Base-by-base conservation (phyloP, 1,139 yeast genomes). In the Kazachstania sp. region DNA sequence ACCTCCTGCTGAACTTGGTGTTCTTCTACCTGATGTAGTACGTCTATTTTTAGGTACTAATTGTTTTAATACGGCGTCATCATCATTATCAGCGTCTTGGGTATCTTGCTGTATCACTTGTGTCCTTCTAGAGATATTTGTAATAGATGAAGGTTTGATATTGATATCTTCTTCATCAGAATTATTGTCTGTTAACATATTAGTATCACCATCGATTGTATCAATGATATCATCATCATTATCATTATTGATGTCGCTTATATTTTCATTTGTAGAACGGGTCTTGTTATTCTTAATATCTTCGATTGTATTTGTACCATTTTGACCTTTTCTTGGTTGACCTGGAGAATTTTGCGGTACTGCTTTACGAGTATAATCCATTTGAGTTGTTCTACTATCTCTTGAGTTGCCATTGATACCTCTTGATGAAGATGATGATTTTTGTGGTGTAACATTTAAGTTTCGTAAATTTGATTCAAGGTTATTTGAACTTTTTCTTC, bases 271-370 rank as follows among this genome's bases (percentile, higher is more conserved):
- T 7, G 16, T 20, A 8, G 38, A 36, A 15, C 26, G 34, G 19
- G 13, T 39, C 12, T 31, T 30, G 30, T 39, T 46, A 26, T 44
- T 48, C 36, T 51, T 57, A 35, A 63, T 57, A 44, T 57, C 59
- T 48, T 63, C 68, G 30, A 64, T 57, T 8, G 65, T 64, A 41
- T 63, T 59, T 12, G 59, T 43, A 19, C 68, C 67, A 47, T 61
- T 73, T 65, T 58, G 74, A 41, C 75, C 75, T 61, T 92, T 92
- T 63, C 98, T 77, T 32, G 98, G 98, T 67, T 92, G 98, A 1
- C 98, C 98, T 0, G 98, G 97, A 1, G 96, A 86, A 44, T 87
- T 87, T 54, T 78, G 78, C 2, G 97, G 98, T 26, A 92, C 88
- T 0, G 62, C 66, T 6, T 85, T 83, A 42, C 11, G 88, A 77